These are phyloP conservation scores for Colletotrichum endophyticum DNA, from an alignment of 2,329 filamentous ascomycete genomes.

Conservation along the genomic window DNA sequence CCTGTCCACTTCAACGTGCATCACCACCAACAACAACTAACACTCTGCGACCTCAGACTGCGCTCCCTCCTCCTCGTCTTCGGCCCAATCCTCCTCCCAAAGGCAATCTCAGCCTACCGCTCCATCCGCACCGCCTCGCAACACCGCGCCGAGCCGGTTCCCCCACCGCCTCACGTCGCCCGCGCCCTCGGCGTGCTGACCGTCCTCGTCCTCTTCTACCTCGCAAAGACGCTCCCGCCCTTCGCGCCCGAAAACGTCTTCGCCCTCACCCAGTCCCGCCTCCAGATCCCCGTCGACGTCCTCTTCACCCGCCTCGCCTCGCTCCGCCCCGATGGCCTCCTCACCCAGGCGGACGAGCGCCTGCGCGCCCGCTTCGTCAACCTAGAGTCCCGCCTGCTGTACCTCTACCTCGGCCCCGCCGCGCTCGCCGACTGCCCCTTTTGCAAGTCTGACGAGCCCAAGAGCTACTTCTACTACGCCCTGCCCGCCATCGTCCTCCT, in stretches of 20 bases:
- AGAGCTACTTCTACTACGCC: constrained; percentile 80
- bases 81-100: constrained; percentile 74
- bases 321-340: constrained; percentile 50
- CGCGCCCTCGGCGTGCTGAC: constrained; percentile 67
- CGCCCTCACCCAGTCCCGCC: constrained; percentile 74
- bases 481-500: constrained; percentile 74
- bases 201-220: constrained; percentile 45
- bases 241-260: constrained; percentile 86
- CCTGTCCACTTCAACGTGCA: not conserved
- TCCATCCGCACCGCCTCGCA: constrained; percentile 49
- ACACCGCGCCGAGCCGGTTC: constrained; percentile 52
- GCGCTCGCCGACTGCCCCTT: constrained; percentile 80
- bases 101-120: constrained; percentile 69
- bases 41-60: constrained; percentile 40
- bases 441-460: constrained; percentile 73
- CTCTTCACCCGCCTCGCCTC: constrained; percentile 77
- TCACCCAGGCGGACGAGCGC: constrained; percentile 65
- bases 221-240: constrained; percentile 67
- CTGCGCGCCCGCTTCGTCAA: constrained; percentile 73
- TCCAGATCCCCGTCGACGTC: constrained; percentile 84
- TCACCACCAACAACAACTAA: not conserved
- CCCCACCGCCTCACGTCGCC: constrained; percentile 61
- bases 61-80: constrained; percentile 66
- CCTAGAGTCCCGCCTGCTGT: constrained; percentile 76
- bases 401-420: constrained; percentile 81